phyloP scores from a whole-genome alignment of 2,329 filamentous ascomycete genomes.

The Cryphonectria japonica region DNA sequence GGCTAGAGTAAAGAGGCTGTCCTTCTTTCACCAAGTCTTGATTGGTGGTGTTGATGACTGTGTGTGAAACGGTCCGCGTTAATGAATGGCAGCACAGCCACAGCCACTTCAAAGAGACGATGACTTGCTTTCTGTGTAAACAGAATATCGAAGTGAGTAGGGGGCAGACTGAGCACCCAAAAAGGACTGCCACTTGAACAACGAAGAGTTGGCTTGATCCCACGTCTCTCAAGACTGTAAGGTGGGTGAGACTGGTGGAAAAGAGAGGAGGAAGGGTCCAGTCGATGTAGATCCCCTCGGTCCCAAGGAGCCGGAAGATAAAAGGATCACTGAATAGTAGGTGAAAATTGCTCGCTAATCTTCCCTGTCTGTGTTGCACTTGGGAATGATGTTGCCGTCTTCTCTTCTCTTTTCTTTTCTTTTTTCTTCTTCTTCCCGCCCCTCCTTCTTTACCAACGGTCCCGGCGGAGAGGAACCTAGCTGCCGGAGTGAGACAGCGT shows the following conservation, averaged over 20 bases:
- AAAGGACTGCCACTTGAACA: background rate
- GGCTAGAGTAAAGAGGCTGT: no score
- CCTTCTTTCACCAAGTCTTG: background rate
- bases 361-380: background rate
- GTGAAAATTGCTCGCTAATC: background rate
- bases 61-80: background rate
- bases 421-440: background rate
- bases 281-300: background rate
- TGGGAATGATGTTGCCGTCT: background rate
- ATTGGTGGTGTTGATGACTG: background rate
- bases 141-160: background rate
- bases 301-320: background rate
- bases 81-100: background rate
- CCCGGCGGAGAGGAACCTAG: background rate
- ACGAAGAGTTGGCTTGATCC: background rate
- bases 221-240: background rate
- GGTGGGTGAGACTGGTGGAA: background rate
- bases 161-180: background rate
- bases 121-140: background rate
- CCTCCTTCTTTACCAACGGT: background rate
- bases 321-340: background rate
- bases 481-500: slow-evolving; percentile 3
- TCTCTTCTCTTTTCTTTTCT: background rate
- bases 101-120: background rate
- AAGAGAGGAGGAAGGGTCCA: background rate